phyloP scores from a whole-genome alignment of 441 rosid genomes.

The Codiaeum variegatum region DNA sequence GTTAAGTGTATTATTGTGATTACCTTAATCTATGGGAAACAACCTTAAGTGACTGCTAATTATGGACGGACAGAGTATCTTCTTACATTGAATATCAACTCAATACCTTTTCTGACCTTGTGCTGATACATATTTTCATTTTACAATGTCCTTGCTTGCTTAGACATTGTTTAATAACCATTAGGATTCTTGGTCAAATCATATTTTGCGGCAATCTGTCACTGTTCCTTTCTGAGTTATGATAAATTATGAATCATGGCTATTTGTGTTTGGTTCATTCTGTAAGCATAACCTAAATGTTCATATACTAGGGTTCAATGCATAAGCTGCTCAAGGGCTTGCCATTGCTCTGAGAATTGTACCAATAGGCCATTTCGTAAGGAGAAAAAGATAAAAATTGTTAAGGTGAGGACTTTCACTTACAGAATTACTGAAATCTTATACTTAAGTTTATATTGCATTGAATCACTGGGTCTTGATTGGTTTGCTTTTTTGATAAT shows the following conservation, averaged over 20 bases:
- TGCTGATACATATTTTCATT: neutral
- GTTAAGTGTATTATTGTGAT: too few relatives aligned
- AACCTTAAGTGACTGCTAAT: too few relatives aligned
- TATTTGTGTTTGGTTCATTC: conserved; percentile 1
- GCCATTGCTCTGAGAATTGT: conserved; percentile 79
- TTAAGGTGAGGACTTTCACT: conserved; percentile 51
- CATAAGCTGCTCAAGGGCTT: conserved; percentile 87
- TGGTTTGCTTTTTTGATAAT: neutral
- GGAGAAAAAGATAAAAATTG: conserved; percentile 77
- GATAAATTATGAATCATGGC: conserved; percentile 2
- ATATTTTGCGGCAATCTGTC: conserved; percentile 1
- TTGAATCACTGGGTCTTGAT: too few relatives aligned
- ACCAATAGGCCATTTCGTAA: conserved; percentile 88
- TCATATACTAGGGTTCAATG: conserved; percentile 61
- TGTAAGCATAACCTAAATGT: conserved; percentile 1
- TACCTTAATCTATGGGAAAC: too few relatives aligned
- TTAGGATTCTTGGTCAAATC: neutral
- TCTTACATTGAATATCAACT: neutral
- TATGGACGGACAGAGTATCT: too few relatives aligned
- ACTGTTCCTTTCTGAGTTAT: neutral
- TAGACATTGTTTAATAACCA: neutral
- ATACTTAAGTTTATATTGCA: neutral
- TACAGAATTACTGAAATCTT: neutral
- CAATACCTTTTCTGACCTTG: neutral
- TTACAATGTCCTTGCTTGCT: conserved; percentile 2